phyloP scores from a whole-genome alignment of 75 land plant species.

The Pinus tabuliformis region DNA sequence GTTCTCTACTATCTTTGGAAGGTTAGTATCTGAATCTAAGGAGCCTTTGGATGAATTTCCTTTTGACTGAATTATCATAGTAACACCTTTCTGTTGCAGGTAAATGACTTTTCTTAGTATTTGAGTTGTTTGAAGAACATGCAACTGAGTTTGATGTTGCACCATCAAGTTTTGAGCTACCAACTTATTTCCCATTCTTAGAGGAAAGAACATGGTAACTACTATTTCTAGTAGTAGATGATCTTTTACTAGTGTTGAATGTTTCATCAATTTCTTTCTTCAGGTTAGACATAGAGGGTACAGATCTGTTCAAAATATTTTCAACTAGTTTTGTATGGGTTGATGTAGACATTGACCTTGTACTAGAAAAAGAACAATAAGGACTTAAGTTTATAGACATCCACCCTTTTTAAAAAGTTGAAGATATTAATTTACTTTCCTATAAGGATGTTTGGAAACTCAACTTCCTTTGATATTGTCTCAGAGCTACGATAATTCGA shows the following conservation, averaged over 20 bases:
- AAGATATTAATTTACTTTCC: too few species aligned
- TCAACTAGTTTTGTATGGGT: constrained; percentile 21
- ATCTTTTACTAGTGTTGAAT: constrained; percentile 37
- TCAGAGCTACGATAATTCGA: too few species aligned
- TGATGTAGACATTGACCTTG: too few species aligned
- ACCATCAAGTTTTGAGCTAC: background rate
- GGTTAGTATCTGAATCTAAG: background rate
- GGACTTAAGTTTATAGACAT: too few species aligned
- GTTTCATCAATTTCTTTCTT: constrained; percentile 57
- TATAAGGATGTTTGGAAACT: too few species aligned
- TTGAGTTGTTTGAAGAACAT: background rate
- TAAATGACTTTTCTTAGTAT: background rate
- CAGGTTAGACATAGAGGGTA: constrained; percentile 65
- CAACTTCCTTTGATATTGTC: too few species aligned
- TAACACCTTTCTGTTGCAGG: constrained; percentile 1
- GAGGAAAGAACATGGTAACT: constrained; percentile 16
- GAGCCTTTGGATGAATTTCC: constrained; percentile 5
- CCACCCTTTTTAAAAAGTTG: too few species aligned
- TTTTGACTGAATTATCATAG: background rate
- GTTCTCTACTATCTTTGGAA: background rate
- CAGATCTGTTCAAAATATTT: constrained; percentile 66
- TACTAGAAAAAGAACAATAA: too few species aligned
- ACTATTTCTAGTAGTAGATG: constrained; percentile 47
- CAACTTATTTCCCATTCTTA: background rate
- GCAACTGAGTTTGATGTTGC: background rate